phyloP scores from a whole-genome alignment of 768 basidiomycete species.

The Amanita fuliginea region DNA sequence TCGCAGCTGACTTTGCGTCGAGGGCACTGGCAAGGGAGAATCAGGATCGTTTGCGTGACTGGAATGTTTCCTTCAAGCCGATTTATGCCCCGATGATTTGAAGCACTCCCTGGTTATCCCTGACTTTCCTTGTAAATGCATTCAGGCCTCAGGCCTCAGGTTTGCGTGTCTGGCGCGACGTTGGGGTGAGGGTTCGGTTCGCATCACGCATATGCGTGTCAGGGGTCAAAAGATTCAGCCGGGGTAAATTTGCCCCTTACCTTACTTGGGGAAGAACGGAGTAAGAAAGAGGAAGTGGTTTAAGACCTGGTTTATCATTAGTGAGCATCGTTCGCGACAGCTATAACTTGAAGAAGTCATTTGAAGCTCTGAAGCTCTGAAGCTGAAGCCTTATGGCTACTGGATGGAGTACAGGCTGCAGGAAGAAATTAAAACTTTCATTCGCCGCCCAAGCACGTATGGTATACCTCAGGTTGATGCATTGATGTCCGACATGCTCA shows the following conservation, averaged over 20 bases:
- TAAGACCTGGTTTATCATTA: no score
- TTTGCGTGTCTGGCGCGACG: background rate
- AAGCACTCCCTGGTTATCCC: constrained; percentile 22
- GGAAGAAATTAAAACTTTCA: background rate
- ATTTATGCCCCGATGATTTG: background rate
- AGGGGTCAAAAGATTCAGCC: background rate
- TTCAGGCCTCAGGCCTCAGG: background rate
- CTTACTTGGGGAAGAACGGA: background rate
- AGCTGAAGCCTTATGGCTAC: background rate
- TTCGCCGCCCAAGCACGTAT: background rate
- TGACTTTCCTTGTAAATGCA: constrained; percentile 21
- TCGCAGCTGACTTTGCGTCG: constrained; percentile 27
- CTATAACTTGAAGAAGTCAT: background rate
- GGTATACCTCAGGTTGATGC: background rate
- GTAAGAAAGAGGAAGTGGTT: background rate
- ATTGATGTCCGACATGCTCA: background rate
- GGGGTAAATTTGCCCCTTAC: no score
- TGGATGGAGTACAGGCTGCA: background rate
- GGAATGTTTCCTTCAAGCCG: constrained; percentile 5
- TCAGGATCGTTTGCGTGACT: constrained; percentile 22
- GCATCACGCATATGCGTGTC: background rate
- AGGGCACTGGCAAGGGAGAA: constrained; percentile 27
- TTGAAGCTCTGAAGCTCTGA: background rate
- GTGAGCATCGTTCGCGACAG: background rate
- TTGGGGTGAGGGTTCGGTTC: background rate